Percentiles rank a stretch among this genome's conserved stretches.
Conservation (phyloP, 495 filamentous ascomycete species). For the Penicillium pulvis region DNA sequence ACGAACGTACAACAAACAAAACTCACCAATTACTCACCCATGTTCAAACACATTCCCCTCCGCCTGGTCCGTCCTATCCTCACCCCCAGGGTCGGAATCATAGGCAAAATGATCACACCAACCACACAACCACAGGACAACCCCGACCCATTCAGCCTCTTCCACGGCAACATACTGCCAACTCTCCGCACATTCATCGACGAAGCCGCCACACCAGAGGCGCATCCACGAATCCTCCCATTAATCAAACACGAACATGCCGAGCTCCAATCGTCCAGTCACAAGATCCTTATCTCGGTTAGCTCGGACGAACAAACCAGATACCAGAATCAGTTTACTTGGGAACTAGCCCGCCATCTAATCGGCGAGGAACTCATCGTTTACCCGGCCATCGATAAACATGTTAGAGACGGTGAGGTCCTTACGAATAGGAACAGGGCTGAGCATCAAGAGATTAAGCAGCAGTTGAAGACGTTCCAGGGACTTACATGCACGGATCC, state of each 20-base stretch:
- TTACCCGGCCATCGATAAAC: slow-evolving; percentile 63
- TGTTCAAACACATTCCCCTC: not conserved
- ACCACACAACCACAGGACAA: not conserved
- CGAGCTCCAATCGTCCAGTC: slow-evolving; percentile 57
- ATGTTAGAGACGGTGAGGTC: slow-evolving; percentile 50
- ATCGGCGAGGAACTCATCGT: slow-evolving; percentile 66
- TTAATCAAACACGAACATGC: slow-evolving; percentile 62
- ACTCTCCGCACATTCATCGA: slow-evolving; percentile 14
- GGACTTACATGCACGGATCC: slow-evolving; percentile 44
- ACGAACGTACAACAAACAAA: not conserved
- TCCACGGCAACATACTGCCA: slow-evolving; percentile 13
- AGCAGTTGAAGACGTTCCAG: slow-evolving; percentile 60
- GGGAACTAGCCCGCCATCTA: slow-evolving; percentile 65
- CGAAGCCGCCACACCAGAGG: slow-evolving; percentile 8
- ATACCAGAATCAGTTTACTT: slow-evolving; percentile 66
- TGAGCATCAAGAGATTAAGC: slow-evolving; percentile 63
- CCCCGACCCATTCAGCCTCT: not conserved
- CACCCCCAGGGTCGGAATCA: not conserved
- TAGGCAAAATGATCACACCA: not conserved
- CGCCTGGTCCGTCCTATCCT: not conserved
- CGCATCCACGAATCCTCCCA: slow-evolving; percentile 42
- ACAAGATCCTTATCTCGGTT: slow-evolving; percentile 52
- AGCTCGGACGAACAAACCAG: slow-evolving; percentile 51
- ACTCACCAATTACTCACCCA: not conserved
- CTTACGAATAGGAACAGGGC: slow-evolving; percentile 56